Percentiles rank a stretch among this genome's conserved stretches.
These are phyloP conservation scores for Huntiella decipiens DNA, from an alignment of 2,329 filamentous ascomycete genomes.

Conservation along the genomic window DNA sequence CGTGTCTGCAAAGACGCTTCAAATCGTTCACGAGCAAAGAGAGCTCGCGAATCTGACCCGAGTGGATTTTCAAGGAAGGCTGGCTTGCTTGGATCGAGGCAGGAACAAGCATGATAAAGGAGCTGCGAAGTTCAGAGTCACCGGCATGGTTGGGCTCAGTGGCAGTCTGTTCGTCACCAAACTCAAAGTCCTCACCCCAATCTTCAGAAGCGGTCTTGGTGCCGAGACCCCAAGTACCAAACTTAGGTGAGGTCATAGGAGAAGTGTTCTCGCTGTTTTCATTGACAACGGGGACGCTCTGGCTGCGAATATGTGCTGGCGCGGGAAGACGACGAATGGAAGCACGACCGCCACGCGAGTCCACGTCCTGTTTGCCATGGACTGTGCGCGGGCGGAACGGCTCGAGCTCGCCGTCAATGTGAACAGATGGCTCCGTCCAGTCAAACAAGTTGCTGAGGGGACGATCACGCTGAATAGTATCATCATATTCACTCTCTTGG, in stretches of 20 bases:
- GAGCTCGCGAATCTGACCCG: slow-evolving; percentile 65
- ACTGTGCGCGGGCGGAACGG: slow-evolving; percentile 52
- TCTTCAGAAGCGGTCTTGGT: slow-evolving; percentile 66
- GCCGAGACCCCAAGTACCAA: slow-evolving; percentile 66
- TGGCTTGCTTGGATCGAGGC: slow-evolving; percentile 65
- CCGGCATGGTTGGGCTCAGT: slow-evolving; percentile 20
- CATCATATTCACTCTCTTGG: neutral
- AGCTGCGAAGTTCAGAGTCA: slow-evolving; percentile 14
- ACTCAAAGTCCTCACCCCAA: slow-evolving; percentile 82
- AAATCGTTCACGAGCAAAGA: slow-evolving; percentile 67
- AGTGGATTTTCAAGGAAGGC: slow-evolving; percentile 64
- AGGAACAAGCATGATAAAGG: slow-evolving; percentile 48
- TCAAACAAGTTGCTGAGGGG: slow-evolving; percentile 56
- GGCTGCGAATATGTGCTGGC: slow-evolving; percentile 55
- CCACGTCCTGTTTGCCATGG: slow-evolving; percentile 55
- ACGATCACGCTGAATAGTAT: slow-evolving; percentile 23
- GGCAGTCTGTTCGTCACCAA: slow-evolving; percentile 29
- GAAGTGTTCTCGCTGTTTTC: slow-evolving; percentile 32
- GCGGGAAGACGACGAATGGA: slow-evolving; percentile 48
- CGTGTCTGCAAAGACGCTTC: slow-evolving; percentile 56
- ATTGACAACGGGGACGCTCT: slow-evolving; percentile 58
- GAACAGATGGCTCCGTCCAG: slow-evolving; percentile 48
- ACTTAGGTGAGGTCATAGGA: slow-evolving; percentile 32
- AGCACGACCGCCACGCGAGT: slow-evolving; percentile 49
- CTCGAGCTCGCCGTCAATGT: slow-evolving; percentile 41